Percentiles rank a stretch among this genome's conserved stretches.
Evolutionary conservation across 2,329 filamentous ascomycete genomes (phyloP).

Genomic region (Pestalotiopsis sp.): DNA sequence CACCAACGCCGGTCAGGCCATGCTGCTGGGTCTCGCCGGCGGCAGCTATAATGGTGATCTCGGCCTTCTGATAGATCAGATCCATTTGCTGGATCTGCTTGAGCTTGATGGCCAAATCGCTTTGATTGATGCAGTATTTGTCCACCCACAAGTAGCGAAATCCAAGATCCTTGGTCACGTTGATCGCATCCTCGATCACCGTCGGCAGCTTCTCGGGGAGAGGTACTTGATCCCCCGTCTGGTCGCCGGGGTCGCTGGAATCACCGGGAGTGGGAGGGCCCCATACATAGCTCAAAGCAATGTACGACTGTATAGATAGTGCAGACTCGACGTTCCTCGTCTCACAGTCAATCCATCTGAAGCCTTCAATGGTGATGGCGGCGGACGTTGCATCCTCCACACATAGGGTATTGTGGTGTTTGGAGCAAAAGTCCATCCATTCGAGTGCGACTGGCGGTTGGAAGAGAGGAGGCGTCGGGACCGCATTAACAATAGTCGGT

Average conservation of each 20-base stretch:
- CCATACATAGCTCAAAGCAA: slow-evolving; percentile 7
- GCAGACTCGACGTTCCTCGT: background rate
- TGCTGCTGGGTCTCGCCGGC: background rate
- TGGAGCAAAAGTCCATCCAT: background rate
- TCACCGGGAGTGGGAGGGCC: background rate
- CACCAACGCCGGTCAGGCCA: background rate
- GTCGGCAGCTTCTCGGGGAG: background rate
- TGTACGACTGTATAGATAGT: background rate
- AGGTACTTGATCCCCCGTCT: background rate
- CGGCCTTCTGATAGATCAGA: background rate
- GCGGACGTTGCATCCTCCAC: background rate
- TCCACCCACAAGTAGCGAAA: slow-evolving; percentile 20
- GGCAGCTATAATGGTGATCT: slow-evolving; percentile 10
- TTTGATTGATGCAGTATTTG: slow-evolving; percentile 11
- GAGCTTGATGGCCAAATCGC: background rate
- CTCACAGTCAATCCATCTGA: background rate
- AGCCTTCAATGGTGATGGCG: background rate
- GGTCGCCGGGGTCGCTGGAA: background rate
- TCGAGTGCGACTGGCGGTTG: background rate
- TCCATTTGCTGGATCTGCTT: slow-evolving; percentile 11
- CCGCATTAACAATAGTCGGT: background rate
- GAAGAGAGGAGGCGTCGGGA: background rate
- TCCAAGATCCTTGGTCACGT: slow-evolving; percentile 14
- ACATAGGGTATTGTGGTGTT: background rate
- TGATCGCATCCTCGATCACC: background rate